These are phyloP conservation scores for Verbascum thapsus DNA, from an alignment of 257 asterid genomes.

Conservation along the genomic window DNA sequence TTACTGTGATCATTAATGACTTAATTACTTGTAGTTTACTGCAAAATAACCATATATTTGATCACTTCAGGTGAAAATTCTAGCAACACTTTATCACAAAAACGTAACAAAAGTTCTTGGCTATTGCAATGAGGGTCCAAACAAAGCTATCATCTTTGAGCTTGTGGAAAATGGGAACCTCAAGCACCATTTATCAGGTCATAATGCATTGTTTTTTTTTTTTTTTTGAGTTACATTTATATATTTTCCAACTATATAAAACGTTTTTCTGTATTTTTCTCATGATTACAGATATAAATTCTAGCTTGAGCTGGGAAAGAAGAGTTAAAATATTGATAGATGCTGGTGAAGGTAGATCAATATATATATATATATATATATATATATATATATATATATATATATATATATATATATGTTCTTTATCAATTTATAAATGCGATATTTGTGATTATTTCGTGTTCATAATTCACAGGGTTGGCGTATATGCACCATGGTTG, in stretches of 20 bases:
- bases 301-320: slow-evolving; percentile 41
- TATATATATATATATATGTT: no score
- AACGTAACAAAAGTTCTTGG: slow-evolving; percentile 44
- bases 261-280: no score
- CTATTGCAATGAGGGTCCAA: slow-evolving; percentile 40
- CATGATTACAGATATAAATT: slow-evolving; percentile 18
- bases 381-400: no score
- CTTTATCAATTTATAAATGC: no score
- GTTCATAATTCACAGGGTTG: no score
- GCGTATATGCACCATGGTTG: slow-evolving; percentile 52
- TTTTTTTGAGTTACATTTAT: no score
- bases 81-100: slow-evolving; percentile 46
- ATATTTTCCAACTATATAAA: no score
- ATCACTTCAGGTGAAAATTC: slow-evolving; percentile 46
- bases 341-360: slow-evolving; percentile 55
- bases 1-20: no score
- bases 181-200: slow-evolving; percentile 42
- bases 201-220: background rate
- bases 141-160: slow-evolving; percentile 50
- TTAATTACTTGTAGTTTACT: no score
- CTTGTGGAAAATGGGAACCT: slow-evolving; percentile 46
- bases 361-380: no score
- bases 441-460: no score
- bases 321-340: slow-evolving; percentile 42
- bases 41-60: background rate